phyloP scores from a whole-genome alignment of 768 basidiomycete species.

The Psilocybe cubensis region DNA sequence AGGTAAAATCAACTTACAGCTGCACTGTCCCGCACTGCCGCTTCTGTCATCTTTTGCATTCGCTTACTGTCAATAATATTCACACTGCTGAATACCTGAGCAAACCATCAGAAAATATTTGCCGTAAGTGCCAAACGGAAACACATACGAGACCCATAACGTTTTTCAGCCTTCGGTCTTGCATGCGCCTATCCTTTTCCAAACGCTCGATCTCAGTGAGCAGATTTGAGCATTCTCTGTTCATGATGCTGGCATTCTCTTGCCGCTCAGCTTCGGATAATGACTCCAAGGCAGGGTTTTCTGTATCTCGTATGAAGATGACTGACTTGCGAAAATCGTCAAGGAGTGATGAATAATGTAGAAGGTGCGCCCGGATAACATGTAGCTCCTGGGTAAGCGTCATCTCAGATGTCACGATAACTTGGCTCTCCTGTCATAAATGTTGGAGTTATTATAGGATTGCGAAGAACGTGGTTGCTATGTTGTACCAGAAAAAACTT shows the following conservation, averaged over 20 bases:
- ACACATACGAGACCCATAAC: constrained; percentile 46
- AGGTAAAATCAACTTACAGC: constrained; percentile 8
- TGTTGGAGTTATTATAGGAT: neutral
- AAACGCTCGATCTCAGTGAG: constrained; percentile 53
- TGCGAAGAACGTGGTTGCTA: neutral
- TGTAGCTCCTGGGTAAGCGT: constrained; percentile 53
- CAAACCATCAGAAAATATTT: neutral
- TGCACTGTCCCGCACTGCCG: constrained; percentile 35
- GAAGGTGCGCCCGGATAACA: constrained; percentile 55
- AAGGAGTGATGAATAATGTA: constrained; percentile 57
- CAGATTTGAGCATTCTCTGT: constrained; percentile 50
- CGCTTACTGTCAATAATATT: constrained; percentile 47
- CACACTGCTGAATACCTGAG: constrained; percentile 48
- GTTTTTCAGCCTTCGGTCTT: constrained; percentile 48
- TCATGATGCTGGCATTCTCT: constrained; percentile 28
- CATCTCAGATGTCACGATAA: constrained; percentile 25
- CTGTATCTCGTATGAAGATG: constrained; percentile 46
- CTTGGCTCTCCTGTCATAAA: constrained; percentile 15
- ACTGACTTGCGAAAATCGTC: constrained; percentile 57
- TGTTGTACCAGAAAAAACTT: constrained; percentile 21
- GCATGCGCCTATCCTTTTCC: constrained; percentile 43
- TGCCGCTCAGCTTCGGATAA: constrained; percentile 24
- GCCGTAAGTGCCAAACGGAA: neutral
- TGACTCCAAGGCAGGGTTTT: constrained; percentile 53
- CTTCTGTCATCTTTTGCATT: constrained; percentile 47